Conservation (phyloP, 2,329 filamentous ascomycete genomes). For the Aspergillus sp. region DNA sequence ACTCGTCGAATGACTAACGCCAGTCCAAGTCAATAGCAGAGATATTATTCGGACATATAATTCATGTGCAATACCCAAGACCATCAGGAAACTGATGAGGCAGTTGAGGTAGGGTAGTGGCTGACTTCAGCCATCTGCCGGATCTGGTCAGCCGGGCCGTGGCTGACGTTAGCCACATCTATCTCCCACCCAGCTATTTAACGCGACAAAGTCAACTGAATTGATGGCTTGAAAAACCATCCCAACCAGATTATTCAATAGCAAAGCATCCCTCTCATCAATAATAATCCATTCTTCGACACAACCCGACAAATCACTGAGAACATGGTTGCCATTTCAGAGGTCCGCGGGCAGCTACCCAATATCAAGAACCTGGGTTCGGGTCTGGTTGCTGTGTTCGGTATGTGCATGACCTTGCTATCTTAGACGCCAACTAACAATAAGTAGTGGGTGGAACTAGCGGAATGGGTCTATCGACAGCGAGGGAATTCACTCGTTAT, state of each 20-base stretch:
- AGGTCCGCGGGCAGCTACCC: neutral
- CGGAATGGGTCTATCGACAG: constrained; percentile 53
- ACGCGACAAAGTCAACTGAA: neutral
- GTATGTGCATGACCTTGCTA: constrained; percentile 7
- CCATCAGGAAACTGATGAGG: too few species aligned
- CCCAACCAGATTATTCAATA: too few species aligned
- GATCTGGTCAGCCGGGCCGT: neutral
- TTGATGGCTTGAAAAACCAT: too few species aligned
- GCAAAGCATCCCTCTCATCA: too few species aligned
- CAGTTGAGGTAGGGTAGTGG: neutral
- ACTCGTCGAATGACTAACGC: too few species aligned
- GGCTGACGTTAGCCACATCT: neutral
- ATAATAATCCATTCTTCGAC: too few species aligned
- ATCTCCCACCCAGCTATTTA: neutral
- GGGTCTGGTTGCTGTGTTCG: constrained; percentile 22
- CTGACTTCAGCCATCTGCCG: neutral
- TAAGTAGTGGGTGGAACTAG: constrained; percentile 51
- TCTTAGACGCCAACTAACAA: neutral
- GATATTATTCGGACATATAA: too few species aligned
- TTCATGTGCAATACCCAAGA: too few species aligned
- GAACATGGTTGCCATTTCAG: neutral
- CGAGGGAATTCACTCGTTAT: constrained; percentile 50
- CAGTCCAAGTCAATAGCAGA: too few species aligned
- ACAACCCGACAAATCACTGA: neutral
- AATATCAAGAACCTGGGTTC: constrained; percentile 15